Percentiles rank a stretch among this genome's conserved stretches.
Conservation (phyloP, 2,329 filamentous ascomycete genomes). For the Fonsecaea erecta region DNA sequence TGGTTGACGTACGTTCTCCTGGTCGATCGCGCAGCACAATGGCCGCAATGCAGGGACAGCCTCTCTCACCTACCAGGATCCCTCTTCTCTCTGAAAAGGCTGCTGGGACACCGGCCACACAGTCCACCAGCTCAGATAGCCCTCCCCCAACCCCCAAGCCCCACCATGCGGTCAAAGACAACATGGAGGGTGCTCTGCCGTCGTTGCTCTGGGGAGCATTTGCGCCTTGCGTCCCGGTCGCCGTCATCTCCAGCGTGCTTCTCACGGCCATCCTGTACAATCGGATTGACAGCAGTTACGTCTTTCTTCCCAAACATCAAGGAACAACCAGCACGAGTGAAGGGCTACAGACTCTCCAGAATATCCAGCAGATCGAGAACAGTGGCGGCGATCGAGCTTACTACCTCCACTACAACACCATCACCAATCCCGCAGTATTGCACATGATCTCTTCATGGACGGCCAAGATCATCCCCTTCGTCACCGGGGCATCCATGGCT, state of each 20-base stretch:
- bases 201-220: slow-evolving; percentile 27
- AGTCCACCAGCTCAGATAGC: slow-evolving; percentile 1
- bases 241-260: slow-evolving; percentile 21
- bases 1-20: neutral
- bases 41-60: neutral
- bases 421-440: slow-evolving; percentile 25
- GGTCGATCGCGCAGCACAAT: slow-evolving; percentile 3
- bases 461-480: slow-evolving; percentile 32
- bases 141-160: slow-evolving; percentile 13
- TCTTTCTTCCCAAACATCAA: slow-evolving; percentile 13
- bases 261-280: slow-evolving; percentile 26
- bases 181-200: slow-evolving; percentile 18
- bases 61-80: slow-evolving; percentile 10
- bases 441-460: slow-evolving; percentile 31
- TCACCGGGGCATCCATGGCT: slow-evolving; percentile 30
- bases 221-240: slow-evolving; percentile 29
- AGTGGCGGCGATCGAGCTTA: slow-evolving; percentile 26
- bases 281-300: slow-evolving; percentile 22
- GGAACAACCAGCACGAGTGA: slow-evolving; percentile 7
- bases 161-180: slow-evolving; percentile 7
- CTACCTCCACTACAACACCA: slow-evolving; percentile 28
- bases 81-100: slow-evolving; percentile 12
- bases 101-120: slow-evolving; percentile 6
- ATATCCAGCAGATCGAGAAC: slow-evolving; percentile 11
- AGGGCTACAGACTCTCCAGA: slow-evolving; percentile 12